A percentile compares a stretch with the other conserved stretches of the same genome.
Conservation (phyloP, 495 filamentous ascomycete genomes). For the Lasiosphaeria miniovina region DNA sequence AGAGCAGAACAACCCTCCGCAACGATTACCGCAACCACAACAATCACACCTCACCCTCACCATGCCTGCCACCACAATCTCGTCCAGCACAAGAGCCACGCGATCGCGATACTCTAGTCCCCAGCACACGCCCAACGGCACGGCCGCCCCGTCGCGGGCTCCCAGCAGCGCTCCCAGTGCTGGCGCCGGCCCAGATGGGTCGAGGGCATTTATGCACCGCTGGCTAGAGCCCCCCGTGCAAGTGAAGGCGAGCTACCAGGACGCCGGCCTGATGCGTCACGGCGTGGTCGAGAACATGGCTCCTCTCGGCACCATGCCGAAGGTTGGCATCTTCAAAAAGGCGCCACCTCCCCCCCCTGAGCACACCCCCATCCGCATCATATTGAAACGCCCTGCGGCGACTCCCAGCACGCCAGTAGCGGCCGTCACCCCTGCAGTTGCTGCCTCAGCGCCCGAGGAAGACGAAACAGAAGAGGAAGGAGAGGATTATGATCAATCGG, state of each 20-base stretch:
- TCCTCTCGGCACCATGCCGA: constrained; percentile 63
- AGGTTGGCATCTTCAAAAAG: constrained; percentile 44
- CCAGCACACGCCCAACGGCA: constrained; percentile 32
- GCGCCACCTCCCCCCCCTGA: constrained; percentile 19
- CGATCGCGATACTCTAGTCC: constrained; percentile 58
- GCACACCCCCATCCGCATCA: constrained; percentile 32
- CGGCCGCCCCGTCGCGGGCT: constrained; percentile 12
- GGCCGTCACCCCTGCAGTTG: constrained; percentile 4
- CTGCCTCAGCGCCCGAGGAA: constrained; percentile 25
- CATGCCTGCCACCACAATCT: constrained; percentile 28
- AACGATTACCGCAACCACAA: constrained; percentile 1
- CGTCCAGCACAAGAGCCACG: constrained; percentile 37
- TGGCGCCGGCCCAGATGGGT: constrained; percentile 24
- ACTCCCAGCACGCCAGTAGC: constrained; percentile 3
- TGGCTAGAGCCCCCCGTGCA: constrained; percentile 73
- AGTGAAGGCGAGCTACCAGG: constrained; percentile 67
- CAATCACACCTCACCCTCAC: not conserved
- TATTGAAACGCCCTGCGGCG: constrained; percentile 35
- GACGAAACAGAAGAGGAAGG: constrained; percentile 35
- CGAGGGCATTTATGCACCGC: constrained; percentile 44
- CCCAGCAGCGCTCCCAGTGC: constrained; percentile 5
- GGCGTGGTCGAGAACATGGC: constrained; percentile 69
- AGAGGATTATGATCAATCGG: constrained; percentile 12
- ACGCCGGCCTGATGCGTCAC: constrained; percentile 58
- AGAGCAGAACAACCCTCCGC: not conserved